Evolutionary conservation across 352 stramenopile species (phyloP).

Genomic region (Phytopythium delawarense): DNA sequence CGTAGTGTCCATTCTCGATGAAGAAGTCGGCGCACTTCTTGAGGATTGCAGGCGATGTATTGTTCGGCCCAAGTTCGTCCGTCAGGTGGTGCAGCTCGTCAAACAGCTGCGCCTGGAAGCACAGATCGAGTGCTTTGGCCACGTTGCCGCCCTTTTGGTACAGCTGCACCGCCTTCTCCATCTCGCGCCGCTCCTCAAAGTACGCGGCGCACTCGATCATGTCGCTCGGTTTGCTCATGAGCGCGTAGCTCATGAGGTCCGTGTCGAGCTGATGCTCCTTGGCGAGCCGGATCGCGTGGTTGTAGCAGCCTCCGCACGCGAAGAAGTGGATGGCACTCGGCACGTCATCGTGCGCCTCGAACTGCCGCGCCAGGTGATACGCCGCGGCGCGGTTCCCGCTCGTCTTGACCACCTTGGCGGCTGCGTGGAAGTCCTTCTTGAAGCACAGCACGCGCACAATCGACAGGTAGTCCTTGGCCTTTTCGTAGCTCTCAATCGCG

Average conservation of each 20-base stretch:
- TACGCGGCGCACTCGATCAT: conserved; percentile 91
- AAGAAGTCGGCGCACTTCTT: conserved; percentile 93
- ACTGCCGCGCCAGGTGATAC: conserved; percentile 87
- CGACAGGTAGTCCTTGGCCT: conserved; percentile 84
- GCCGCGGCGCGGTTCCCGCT: conserved; percentile 68
- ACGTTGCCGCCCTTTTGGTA: conserved; percentile 93
- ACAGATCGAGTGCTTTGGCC: conserved; percentile 90
- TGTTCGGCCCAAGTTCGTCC: conserved; percentile 67
- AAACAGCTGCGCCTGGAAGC: conserved; percentile 88
- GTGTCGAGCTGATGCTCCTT: conserved; percentile 88
- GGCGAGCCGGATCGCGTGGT: conserved; percentile 92
- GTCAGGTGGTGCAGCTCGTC: conserved; percentile 85
- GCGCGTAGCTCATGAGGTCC: conserved; percentile 90
- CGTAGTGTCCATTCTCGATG: conserved; percentile 85
- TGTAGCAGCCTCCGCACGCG: conserved; percentile 84
- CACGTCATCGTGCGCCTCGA: conserved; percentile 78
- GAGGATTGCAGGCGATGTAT: conserved; percentile 78
- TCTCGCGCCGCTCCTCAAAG: conserved; percentile 90
- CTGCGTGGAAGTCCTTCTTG: conserved; percentile 83
- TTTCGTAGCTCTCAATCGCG: conserved; percentile 87
- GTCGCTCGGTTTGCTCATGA: conserved; percentile 83
- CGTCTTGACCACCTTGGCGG: conserved; percentile 83
- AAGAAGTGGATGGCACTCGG: conserved; percentile 92
- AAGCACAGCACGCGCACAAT: conserved; percentile 91
- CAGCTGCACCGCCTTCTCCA: conserved; percentile 93